Evolutionary conservation across 768 basidiomycete genomes (phyloP).

Genomic region (Xerocomellus intermedius): DNA sequence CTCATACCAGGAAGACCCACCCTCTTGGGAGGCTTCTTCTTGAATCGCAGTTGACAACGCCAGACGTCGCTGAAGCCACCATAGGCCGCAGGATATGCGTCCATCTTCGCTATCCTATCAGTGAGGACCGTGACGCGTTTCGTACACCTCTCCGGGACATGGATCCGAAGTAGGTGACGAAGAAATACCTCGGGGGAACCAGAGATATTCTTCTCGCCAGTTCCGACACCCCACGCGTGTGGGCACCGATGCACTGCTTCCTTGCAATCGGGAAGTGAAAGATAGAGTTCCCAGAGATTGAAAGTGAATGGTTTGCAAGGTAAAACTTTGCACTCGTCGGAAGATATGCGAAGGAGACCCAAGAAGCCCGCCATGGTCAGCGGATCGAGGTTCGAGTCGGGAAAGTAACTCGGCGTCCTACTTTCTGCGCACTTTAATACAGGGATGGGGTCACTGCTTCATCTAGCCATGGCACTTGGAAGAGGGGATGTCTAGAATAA

Average conservation of each 20-base stretch:
- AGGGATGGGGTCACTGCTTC: background rate
- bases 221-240: background rate
- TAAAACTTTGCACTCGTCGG: background rate
- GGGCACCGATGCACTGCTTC: background rate
- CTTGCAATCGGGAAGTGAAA: too few species aligned
- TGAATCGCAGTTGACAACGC: constrained; percentile 13
- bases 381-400: too few species aligned
- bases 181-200: background rate
- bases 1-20: constrained; percentile 7
- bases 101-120: constrained; percentile 5
- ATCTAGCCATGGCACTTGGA: background rate
- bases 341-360: background rate
- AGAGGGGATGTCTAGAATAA: background rate
- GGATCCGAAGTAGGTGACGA: background rate
- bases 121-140: constrained; percentile 17
- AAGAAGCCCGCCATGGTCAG: background rate
- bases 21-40: background rate
- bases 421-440: background rate
- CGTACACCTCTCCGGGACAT: background rate
- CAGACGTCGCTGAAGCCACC: constrained; percentile 34
- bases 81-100: constrained; percentile 23
- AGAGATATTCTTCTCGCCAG: background rate
- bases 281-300: too few species aligned
- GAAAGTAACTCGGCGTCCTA: background rate
- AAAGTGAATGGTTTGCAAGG: too few species aligned